Conservation (phyloP, 257 asterid genomes). For the Scutellaria minor region DNA sequence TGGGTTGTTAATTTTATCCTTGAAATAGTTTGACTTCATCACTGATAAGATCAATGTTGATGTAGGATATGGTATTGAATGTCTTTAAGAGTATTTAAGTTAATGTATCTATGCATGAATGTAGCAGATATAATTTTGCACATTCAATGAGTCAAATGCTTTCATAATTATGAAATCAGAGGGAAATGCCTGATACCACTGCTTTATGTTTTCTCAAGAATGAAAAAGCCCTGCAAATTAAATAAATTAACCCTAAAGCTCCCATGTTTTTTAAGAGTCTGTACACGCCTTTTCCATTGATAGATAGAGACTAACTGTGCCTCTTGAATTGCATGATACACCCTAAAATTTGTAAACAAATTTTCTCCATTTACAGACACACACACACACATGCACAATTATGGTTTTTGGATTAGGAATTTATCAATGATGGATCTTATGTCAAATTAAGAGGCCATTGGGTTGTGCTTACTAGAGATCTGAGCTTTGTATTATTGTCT, state of each 20-base stretch:
- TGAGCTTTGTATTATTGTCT: too few relatives aligned
- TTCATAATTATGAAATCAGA: constrained; percentile 1
- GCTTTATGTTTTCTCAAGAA: too few relatives aligned
- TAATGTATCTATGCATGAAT: neutral
- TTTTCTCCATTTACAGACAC: neutral
- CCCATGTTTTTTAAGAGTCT: neutral
- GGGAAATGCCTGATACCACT: neutral
- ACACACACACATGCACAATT: too few relatives aligned
- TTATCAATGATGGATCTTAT: too few relatives aligned
- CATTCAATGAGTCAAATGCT: neutral
- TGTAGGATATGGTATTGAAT: neutral
- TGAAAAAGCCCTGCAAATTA: too few relatives aligned
- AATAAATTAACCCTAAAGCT: neutral
- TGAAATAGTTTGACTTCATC: too few relatives aligned
- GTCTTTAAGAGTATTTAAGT: neutral
- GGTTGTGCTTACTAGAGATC: too few relatives aligned
- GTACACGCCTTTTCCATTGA: neutral
- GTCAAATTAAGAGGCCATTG: too few relatives aligned
- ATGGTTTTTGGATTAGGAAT: too few relatives aligned
- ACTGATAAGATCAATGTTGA: too few relatives aligned
- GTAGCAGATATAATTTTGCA: neutral
- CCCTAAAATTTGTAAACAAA: neutral
- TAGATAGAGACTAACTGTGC: too few relatives aligned
- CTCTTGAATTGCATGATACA: neutral
- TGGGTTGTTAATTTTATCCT: neutral